These are phyloP conservation scores for Eimeria tenella DNA, from an alignment of 169 alveolate species.

Conservation along the genomic window DNA sequence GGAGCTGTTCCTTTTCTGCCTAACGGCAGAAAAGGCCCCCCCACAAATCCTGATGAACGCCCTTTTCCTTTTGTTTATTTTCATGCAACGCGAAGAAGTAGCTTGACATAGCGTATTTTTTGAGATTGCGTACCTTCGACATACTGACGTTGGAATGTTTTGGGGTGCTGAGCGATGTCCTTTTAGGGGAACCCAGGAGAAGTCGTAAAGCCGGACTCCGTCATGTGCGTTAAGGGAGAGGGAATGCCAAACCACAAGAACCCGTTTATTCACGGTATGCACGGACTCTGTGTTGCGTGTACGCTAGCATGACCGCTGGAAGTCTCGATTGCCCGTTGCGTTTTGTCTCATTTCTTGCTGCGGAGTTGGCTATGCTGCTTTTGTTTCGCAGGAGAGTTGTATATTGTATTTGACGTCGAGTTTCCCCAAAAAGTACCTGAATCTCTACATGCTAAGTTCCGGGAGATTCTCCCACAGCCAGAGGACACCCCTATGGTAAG, in stretches of 20 bases:
- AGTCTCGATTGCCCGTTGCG: not conserved
- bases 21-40: slow-evolving; percentile 1
- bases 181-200: slow-evolving; percentile 89
- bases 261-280: slow-evolving; percentile 94
- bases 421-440: slow-evolving; percentile 93
- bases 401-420: slow-evolving; percentile 94
- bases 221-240: slow-evolving; percentile 93
- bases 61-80: not conserved
- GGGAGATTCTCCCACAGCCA: slow-evolving; percentile 79
- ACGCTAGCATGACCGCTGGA: not conserved
- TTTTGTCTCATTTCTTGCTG: not conserved
- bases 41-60: not conserved
- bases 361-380: not conserved
- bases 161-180: not conserved
- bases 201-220: slow-evolving; percentile 93
- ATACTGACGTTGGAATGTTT: not conserved
- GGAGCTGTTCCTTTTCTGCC: not conserved
- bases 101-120: too few species aligned
- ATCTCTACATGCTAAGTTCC: slow-evolving; percentile 58
- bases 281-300: not conserved
- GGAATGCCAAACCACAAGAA: slow-evolving; percentile 98
- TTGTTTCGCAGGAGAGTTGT: slow-evolving; percentile 86
- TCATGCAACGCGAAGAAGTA: too few species aligned
- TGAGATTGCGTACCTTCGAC: too few species aligned
- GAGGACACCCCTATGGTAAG: slow-evolving; percentile 56